These are phyloP conservation scores for Coniochaeta prunicola DNA, from an alignment of 2,329 filamentous ascomycete species.

Conservation along the genomic window DNA sequence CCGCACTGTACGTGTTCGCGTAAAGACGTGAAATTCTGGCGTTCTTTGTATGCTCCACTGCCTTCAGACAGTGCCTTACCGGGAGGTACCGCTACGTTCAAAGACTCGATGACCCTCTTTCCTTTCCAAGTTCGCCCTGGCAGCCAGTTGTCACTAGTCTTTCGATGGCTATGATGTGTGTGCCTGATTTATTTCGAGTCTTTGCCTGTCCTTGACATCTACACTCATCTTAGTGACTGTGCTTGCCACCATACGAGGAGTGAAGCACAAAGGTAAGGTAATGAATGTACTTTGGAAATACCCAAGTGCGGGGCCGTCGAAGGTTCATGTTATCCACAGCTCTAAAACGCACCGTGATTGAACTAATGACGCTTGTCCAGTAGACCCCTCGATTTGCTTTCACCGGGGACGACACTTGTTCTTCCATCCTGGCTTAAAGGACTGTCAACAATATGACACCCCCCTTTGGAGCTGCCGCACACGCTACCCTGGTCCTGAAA, in stretches of 20 bases:
- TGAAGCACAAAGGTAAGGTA: too few species aligned
- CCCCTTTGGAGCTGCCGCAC: background rate
- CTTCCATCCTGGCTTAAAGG: background rate
- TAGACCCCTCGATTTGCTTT: background rate
- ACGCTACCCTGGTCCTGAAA: background rate
- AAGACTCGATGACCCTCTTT: background rate
- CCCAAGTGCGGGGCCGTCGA: background rate
- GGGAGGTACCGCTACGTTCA: too few species aligned
- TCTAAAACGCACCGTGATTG: background rate
- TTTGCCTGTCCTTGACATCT: too few species aligned
- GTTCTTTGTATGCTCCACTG: background rate
- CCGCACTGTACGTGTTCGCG: background rate
- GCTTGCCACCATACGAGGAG: too few species aligned
- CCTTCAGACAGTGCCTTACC: background rate
- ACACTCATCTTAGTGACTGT: too few species aligned
- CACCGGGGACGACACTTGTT: background rate
- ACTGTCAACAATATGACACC: background rate
- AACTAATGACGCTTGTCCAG: background rate
- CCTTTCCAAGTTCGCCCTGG: background rate
- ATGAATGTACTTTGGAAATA: background rate
- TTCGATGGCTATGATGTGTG: too few species aligned
- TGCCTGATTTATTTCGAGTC: too few species aligned
- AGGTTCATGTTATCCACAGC: background rate
- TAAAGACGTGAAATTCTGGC: background rate
- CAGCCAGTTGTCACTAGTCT: background rate